Evolutionary conservation across 2,329 filamentous ascomycete species (phyloP), one percentile per base, ranked within the genome.

Genomic region (Pseudocercospora cruenta): DNA sequence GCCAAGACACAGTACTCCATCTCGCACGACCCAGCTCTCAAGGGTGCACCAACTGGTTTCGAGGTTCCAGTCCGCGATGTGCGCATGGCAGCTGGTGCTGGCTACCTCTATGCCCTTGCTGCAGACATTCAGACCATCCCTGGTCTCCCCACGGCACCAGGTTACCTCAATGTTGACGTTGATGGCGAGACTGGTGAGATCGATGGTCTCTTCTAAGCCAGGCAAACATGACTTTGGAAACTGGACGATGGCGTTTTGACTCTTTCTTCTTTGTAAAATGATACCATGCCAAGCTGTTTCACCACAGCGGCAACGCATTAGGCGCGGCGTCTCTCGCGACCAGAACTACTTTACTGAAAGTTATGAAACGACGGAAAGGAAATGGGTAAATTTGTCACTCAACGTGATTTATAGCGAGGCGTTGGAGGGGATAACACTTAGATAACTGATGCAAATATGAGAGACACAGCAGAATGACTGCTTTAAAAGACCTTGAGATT

Each of bases 101-200:
- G 95, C 69, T 97, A 97, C 79, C 82, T 97, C 86, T 97, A 97
- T 74, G 95, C 95, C 6, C 86, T 98, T 68, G 95, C 95, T 62
- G 95, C 95, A 14, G 95, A 99, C 77, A 98, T 99, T 71, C 95
- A 98, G 84, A 99, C 95, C 1, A 99, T 99, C 70, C 95, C 95
- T 14, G 95, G 95, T 68, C 84, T 99, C 70, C 94, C 94, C 9
- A 98, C 95, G 8, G 94, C 94, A 21, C 95, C 94, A 8, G 95
- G 95, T 10, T 98, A 98, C 78, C 84, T 98, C 68, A 97, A 97
- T 75, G 94, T 97, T 54, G 94, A 97, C 72, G 85, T 90, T 51
- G 81, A 85, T 69, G 75, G 78, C 26, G 81, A 83, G 75, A 84
- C 81, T 19, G 83, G 82, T 14, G 83, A 85, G 78, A 84, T 86